These are phyloP conservation scores for Fusarium verrucosum DNA, from an alignment of 2,329 filamentous ascomycete species.

Conservation along the genomic window DNA sequence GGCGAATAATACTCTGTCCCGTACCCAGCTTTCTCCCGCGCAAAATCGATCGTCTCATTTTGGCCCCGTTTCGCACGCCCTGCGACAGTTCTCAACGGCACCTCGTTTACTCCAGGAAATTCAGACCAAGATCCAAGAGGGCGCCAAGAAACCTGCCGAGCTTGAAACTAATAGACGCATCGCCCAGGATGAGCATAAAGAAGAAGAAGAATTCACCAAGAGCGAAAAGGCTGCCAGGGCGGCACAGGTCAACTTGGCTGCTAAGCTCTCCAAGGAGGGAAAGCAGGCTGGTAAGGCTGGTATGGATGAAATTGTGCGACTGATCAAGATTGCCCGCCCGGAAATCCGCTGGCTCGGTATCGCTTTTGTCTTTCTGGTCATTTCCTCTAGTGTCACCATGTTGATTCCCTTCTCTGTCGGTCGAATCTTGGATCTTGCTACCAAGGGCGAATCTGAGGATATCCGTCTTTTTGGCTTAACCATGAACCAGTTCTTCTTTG, in stretches of 20 bases:
- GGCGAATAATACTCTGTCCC: constrained; percentile 14
- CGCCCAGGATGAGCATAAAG: constrained; percentile 49
- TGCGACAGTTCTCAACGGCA: constrained; percentile 47
- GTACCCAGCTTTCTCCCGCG: constrained; percentile 2
- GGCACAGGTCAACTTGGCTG: constrained; percentile 87
- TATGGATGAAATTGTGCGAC: constrained; percentile 79
- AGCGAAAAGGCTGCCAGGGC: constrained; percentile 88
- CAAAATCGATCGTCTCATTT: constrained; percentile 7
- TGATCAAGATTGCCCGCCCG: constrained; percentile 88
- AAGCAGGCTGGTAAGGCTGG: constrained; percentile 68
- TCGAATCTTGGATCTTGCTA: constrained; percentile 91
- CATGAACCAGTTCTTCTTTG: constrained; percentile 87
- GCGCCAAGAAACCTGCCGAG: constrained; percentile 51
- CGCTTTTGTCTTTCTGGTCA: constrained; percentile 85
- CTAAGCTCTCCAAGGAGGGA: constrained; percentile 86
- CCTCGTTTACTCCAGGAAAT: constrained; percentile 37
- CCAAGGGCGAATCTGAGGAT: constrained; percentile 73
- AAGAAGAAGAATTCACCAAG: constrained; percentile 62
- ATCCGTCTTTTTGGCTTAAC: constrained; percentile 83
- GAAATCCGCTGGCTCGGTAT: constrained; percentile 80
- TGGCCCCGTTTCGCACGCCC: constrained; percentile 26
- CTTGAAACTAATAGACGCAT: constrained; percentile 46
- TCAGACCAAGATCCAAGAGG: constrained; percentile 44
- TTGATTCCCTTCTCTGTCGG: constrained; percentile 96
- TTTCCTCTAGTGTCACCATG: constrained; percentile 94